These are phyloP conservation scores for Salix purpurea DNA, from an alignment of 345 rosid species.

Conservation along the genomic window DNA sequence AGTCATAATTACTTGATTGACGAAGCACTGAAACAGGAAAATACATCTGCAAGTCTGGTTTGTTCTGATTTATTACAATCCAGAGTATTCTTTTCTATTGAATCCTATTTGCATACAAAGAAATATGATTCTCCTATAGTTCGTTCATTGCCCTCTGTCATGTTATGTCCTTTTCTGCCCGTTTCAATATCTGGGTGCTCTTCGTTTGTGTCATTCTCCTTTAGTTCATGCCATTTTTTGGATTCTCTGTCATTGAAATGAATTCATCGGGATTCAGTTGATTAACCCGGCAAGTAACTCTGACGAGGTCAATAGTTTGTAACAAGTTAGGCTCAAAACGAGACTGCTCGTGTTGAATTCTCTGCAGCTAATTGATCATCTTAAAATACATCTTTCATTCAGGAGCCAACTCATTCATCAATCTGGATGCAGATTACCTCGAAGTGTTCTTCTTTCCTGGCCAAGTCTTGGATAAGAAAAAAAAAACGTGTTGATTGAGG, in stretches of 20 bases:
- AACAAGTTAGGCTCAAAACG: background rate
- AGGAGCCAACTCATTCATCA: background rate
- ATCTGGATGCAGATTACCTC: background rate
- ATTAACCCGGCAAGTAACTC: background rate
- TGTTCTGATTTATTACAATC: background rate
- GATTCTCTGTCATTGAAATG: background rate
- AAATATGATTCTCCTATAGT: background rate
- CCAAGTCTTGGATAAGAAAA: no score
- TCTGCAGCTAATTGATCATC: background rate
- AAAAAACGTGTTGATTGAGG: no score
- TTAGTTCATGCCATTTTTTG: background rate
- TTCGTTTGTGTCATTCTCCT: background rate
- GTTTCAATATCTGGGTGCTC: background rate
- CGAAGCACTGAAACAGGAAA: background rate
- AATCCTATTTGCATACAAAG: background rate
- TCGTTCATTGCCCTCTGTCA: no score
- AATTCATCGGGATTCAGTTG: background rate
- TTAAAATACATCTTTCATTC: background rate
- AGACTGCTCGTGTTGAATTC: background rate
- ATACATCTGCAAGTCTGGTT: background rate
- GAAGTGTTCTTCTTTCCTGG: background rate
- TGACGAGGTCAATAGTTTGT: background rate
- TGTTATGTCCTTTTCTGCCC: background rate
- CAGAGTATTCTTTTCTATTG: background rate
- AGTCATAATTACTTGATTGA: background rate